phyloP scores from a whole-genome alignment of 2,329 filamentous ascomycete species.

The Venturia nashicola region DNA sequence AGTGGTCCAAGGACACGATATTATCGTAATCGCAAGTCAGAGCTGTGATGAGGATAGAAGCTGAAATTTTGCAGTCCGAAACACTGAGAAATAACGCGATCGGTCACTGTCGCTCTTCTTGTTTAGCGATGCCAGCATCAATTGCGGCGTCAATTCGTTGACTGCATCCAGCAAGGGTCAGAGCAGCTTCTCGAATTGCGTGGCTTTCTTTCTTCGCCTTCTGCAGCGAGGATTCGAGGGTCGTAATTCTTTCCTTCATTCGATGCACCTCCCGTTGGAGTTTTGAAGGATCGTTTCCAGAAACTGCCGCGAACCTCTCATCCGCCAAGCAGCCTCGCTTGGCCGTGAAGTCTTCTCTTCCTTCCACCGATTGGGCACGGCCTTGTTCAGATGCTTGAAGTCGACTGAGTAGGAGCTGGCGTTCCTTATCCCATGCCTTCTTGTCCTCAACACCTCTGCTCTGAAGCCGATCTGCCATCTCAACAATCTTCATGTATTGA shows the following conservation, averaged over 20 bases:
- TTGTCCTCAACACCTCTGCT: slow-evolving; percentile 30
- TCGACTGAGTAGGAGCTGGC: slow-evolving; percentile 18
- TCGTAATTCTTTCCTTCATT: neutral
- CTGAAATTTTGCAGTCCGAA: no score
- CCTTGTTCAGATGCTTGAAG: neutral
- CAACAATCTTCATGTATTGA: slow-evolving; percentile 40
- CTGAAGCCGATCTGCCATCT: slow-evolving; percentile 35
- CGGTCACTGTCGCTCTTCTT: neutral
- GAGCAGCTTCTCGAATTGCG: slow-evolving; percentile 4
- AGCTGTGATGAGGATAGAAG: no score
- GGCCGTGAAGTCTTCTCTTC: neutral
- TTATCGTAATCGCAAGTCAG: no score
- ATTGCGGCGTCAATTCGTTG: slow-evolving; percentile 12
- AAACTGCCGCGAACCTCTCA: no score
- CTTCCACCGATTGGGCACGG: neutral
- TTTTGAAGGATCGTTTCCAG: neutral
- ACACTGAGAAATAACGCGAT: no score
- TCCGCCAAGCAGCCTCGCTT: neutral
- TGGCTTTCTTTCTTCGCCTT: slow-evolving; percentile 5
- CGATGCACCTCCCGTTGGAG: neutral
- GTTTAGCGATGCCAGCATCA: slow-evolving; percentile 11
- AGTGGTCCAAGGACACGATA: no score
- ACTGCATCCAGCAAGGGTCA: neutral
- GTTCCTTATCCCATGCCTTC: slow-evolving; percentile 29
- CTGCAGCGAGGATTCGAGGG: neutral